Conservation (phyloP, 2,329 filamentous ascomycete species). For the Epichloe gansuensis region DNA sequence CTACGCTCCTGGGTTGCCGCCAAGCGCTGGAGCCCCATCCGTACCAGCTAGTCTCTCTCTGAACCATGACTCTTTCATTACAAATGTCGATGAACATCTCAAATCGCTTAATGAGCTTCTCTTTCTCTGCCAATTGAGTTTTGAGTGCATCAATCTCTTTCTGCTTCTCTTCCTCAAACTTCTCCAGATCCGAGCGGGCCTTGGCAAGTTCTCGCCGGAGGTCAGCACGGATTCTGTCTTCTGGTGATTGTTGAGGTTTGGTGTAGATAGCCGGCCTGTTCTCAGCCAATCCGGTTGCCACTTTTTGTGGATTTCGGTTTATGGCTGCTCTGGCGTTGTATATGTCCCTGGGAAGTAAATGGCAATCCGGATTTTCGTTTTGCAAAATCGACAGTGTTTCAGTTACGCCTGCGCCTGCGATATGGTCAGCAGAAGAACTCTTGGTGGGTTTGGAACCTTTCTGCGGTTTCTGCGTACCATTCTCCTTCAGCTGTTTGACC, state of each 20-base stretch:
- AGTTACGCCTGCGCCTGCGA: conserved; percentile 47
- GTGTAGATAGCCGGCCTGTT: conserved; percentile 53
- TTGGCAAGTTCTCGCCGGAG: conserved; percentile 48
- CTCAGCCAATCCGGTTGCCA: conserved; percentile 46
- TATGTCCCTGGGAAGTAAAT: conserved; percentile 51
- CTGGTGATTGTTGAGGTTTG: conserved; percentile 49
- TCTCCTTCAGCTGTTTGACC: conserved; percentile 54
- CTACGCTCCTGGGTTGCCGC: conserved; percentile 15
- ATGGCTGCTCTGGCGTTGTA: conserved; percentile 57
- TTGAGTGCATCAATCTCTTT: conserved; percentile 48
- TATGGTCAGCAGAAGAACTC: conserved; percentile 9
- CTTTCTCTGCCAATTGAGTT: conserved; percentile 49
- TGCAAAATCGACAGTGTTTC: conserved; percentile 57
- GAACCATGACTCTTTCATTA: conserved; percentile 53
- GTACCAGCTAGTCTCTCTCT: conserved; percentile 34
- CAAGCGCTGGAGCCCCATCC: conserved; percentile 16
- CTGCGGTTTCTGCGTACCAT: conserved; percentile 34
- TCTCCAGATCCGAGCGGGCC: conserved; percentile 42
- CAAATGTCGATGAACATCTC: conserved; percentile 62
- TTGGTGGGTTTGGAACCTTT: conserved; percentile 4
- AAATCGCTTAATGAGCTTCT: conserved; percentile 49
- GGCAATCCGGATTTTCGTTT: conserved; percentile 50
- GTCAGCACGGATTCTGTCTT: conserved; percentile 52
- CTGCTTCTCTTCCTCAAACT: conserved; percentile 41
- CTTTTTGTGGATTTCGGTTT: conserved; percentile 51